Conservation (phyloP, 2,329 filamentous ascomycete genomes). For the Microthyrium microscopicum region DNA sequence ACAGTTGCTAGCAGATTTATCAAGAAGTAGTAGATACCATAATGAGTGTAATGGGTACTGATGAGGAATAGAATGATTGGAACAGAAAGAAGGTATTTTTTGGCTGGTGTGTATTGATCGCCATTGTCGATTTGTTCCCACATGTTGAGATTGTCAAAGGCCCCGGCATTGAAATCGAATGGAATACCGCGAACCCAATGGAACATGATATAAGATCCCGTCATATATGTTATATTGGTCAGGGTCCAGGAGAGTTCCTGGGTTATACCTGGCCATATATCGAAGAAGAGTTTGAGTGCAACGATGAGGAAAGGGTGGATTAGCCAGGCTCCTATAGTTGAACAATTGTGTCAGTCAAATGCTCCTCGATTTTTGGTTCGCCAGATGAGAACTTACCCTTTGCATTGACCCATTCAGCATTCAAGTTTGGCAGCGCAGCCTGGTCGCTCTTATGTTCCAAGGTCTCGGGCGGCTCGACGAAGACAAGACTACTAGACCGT, state of each 20-base stretch:
- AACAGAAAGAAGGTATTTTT: slow-evolving; percentile 92
- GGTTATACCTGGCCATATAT: slow-evolving; percentile 87
- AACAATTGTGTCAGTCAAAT: too few relatives aligned
- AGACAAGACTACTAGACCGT: slow-evolving; percentile 95
- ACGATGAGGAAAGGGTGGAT: slow-evolving; percentile 91
- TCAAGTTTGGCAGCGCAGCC: slow-evolving; percentile 82
- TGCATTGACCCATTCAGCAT: slow-evolving; percentile 97
- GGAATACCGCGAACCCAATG: slow-evolving; percentile 95
- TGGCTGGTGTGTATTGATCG: slow-evolving; percentile 94
- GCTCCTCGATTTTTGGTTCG: too few relatives aligned
- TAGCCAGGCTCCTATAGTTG: slow-evolving; percentile 81
- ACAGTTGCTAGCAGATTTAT: slow-evolving; percentile 92
- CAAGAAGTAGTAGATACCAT: slow-evolving; percentile 89
- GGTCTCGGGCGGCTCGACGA: slow-evolving; percentile 90
- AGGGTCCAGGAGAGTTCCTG: slow-evolving; percentile 98
- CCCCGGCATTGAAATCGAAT: slow-evolving; percentile 96
- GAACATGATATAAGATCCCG: slow-evolving; percentile 98
- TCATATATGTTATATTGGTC: slow-evolving; percentile 98
- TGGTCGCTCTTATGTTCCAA: slow-evolving; percentile 97
- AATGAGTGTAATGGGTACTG: slow-evolving; percentile 98
- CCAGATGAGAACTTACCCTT: slow-evolving; percentile 94
- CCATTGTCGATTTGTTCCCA: slow-evolving; percentile 99
- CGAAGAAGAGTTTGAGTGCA: slow-evolving; percentile 87
- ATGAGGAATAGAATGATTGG: slow-evolving; percentile 88
- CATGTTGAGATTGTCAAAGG: slow-evolving; percentile 99